Evolutionary conservation across 495 filamentous ascomycete species (phyloP).

Genomic region (Aspergillus coremiiformis): DNA sequence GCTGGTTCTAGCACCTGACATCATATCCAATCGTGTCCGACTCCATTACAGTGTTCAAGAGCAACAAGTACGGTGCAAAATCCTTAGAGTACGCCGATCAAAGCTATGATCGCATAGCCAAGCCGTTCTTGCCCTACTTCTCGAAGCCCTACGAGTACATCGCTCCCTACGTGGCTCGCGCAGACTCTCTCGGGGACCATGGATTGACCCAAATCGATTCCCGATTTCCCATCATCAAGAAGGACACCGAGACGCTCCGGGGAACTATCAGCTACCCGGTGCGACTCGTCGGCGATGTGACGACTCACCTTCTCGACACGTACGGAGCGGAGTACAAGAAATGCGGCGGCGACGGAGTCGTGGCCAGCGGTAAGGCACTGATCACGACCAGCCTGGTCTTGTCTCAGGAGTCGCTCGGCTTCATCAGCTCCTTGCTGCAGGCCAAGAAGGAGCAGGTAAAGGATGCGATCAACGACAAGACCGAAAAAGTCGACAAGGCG

Average conservation of each 20-base stretch:
- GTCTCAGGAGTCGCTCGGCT: constrained; percentile 55
- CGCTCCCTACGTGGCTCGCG: constrained; percentile 73
- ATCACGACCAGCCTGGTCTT: constrained; percentile 68
- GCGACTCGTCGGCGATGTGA: constrained; percentile 57
- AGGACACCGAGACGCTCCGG: constrained; percentile 72
- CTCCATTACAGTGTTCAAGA: constrained; percentile 66
- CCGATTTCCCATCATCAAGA: constrained; percentile 79
- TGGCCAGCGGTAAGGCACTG: constrained; percentile 65
- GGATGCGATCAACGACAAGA: constrained; percentile 49
- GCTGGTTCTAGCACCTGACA: constrained; percentile 58
- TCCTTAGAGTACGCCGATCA: constrained; percentile 63
- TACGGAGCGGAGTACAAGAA: constrained; percentile 74
- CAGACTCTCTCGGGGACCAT: constrained; percentile 70
- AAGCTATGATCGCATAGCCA: constrained; percentile 58
- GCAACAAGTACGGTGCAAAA: constrained; percentile 71
- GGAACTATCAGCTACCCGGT: constrained; percentile 60
- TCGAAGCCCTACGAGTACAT: constrained; percentile 67
- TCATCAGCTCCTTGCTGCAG: constrained; percentile 48
- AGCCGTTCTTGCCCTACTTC: constrained; percentile 72
- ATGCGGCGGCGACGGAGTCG: constrained; percentile 58
- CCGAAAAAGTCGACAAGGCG: constrained; percentile 3
- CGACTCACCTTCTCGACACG: constrained; percentile 64
- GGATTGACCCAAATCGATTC: constrained; percentile 67
- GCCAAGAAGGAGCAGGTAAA: constrained; percentile 56
- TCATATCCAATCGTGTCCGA: constrained; percentile 83